Conservation (phyloP, 1,284 basidiomycete genomes). For the Moesziomyces sp. region DNA sequence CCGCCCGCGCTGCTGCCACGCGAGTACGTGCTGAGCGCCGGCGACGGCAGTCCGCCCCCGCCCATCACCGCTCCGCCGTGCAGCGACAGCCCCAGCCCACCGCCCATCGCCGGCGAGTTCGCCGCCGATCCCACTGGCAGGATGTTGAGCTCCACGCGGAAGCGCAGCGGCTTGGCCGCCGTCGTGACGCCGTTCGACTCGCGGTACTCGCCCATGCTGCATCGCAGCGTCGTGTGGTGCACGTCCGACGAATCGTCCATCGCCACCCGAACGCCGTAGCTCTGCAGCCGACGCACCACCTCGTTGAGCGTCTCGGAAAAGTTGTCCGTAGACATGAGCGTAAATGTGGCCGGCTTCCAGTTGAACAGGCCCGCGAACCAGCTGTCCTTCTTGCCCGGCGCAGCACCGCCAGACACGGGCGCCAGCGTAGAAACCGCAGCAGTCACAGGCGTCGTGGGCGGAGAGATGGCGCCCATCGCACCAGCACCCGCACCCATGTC, state of each 20-base stretch:
- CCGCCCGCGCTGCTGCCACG: slow-evolving; percentile 21
- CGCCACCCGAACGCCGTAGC: slow-evolving; percentile 76
- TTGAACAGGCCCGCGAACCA: slow-evolving; percentile 92
- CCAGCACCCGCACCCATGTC: slow-evolving; percentile 31
- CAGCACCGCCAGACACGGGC: slow-evolving; percentile 7
- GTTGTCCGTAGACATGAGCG: slow-evolving; percentile 70
- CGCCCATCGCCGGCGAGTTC: slow-evolving; percentile 32
- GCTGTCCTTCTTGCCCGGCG: slow-evolving; percentile 73
- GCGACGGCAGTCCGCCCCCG: slow-evolving; percentile 32
- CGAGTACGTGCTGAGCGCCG: slow-evolving; percentile 47
- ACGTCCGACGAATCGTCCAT: slow-evolving; percentile 71
- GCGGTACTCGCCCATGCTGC: slow-evolving; percentile 52
- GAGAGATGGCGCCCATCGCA: slow-evolving; percentile 14
- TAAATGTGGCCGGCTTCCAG: slow-evolving; percentile 78
- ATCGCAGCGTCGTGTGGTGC: slow-evolving; percentile 56
- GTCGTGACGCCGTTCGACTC: slow-evolving; percentile 42
- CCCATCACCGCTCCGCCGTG: slow-evolving; percentile 18
- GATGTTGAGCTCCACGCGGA: slow-evolving; percentile 64
- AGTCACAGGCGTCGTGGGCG: slow-evolving; percentile 32
- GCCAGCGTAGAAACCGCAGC: slow-evolving; percentile 15
- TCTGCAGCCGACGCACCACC: slow-evolving; percentile 76
- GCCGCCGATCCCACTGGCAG: slow-evolving; percentile 52
- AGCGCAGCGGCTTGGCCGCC: slow-evolving; percentile 59
- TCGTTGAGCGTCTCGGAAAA: slow-evolving; percentile 76
- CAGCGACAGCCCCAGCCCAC: slow-evolving; percentile 27